Base-by-base conservation (phyloP, 1,284 basidiomycete genomes). In the Cystobasidium pallidum region DNA sequence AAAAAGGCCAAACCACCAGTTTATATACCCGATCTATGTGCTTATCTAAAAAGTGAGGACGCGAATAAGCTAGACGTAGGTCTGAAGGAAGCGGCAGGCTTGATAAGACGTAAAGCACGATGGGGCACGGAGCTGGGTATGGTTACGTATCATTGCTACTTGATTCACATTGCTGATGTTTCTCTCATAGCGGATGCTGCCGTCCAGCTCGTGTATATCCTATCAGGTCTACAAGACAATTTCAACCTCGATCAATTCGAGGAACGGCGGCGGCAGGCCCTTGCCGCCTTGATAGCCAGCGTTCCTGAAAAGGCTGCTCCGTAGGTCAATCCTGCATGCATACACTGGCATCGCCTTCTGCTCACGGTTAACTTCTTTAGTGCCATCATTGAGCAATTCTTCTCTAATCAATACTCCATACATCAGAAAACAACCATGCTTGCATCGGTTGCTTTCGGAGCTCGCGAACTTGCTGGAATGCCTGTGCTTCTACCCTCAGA, bases 351-450 rank as follows among this genome's bases (percentile, higher is more conserved):
- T 6, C n/a, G 36, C 6, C 17, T 8, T 0, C 32, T 26, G 32
- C 34, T 58, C 6, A 32, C n/a, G 21, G 19, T 39, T 34, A 19
- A 17, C 39, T n/a, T 34, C 34, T 30, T 32, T 64, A 94, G 92
- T 2, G 85, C 86, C 58, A 83, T 95, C n/a, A 88, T 90, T 55
- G 92, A 97, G 79, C 91, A 96, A 78, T 92, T 93, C 81, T 98
- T 97, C 82, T 88, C 89, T 73, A 89, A 90, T 62, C 91, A 94
- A 76, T 97, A 95, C 80, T 93, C 93, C 0, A 86, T 87, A 3
- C 86, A 88, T 26, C 93, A 98, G 78, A 88, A 94, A 13, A 89
- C 87, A 73, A 86, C 87, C 4, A 92, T 95, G 78, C 85, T 98
- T 36, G 92, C 90, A 66, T 89, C 92, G 0, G 83, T 99, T 0